Evolutionary conservation across 352 stramenopile species (phyloP).

Genomic region (Pythium utonaiense): DNA sequence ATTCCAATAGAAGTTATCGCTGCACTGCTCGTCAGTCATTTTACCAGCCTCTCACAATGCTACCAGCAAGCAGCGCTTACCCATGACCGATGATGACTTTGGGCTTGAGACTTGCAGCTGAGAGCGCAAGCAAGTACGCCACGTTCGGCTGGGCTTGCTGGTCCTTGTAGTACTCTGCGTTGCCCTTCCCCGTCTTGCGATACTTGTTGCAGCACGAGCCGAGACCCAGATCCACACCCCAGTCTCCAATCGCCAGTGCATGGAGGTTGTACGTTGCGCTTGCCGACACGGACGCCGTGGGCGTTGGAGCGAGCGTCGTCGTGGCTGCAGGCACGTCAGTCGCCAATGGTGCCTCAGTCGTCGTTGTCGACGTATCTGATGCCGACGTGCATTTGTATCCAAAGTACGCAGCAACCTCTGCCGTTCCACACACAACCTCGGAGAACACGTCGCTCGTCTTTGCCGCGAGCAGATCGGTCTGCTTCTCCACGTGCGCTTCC

Average conservation of each 20-base stretch:
- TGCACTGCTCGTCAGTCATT: slow-evolving; percentile 6
- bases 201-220: slow-evolving; percentile 76
- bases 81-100: slow-evolving; percentile 58
- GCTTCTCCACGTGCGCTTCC: slow-evolving; percentile 3
- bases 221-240: slow-evolving; percentile 54
- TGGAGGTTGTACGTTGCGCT: slow-evolving; percentile 48
- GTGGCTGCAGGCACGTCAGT: slow-evolving; percentile 3
- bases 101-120: slow-evolving; percentile 53
- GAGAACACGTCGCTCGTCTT: slow-evolving; percentile 31
- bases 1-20: slow-evolving; percentile 74
- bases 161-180: slow-evolving; percentile 66
- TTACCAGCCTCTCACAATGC: neutral
- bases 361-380: slow-evolving; percentile 9
- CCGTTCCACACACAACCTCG: slow-evolving; percentile 36
- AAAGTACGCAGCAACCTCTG: slow-evolving; percentile 36
- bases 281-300: slow-evolving; percentile 28
- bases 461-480: neutral
- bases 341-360: slow-evolving; percentile 24
- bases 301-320: slow-evolving; percentile 9
- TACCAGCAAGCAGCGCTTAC: slow-evolving; percentile 19
- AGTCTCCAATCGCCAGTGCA: slow-evolving; percentile 69
- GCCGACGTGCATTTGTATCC: slow-evolving; percentile 37
- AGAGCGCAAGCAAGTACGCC: slow-evolving; percentile 53
- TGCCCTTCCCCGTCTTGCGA: slow-evolving; percentile 49
- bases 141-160: slow-evolving; percentile 67